Conservation (phyloP, 371 early-diverging fungal genomes). For the Amoeboradix gromovi region DNA sequence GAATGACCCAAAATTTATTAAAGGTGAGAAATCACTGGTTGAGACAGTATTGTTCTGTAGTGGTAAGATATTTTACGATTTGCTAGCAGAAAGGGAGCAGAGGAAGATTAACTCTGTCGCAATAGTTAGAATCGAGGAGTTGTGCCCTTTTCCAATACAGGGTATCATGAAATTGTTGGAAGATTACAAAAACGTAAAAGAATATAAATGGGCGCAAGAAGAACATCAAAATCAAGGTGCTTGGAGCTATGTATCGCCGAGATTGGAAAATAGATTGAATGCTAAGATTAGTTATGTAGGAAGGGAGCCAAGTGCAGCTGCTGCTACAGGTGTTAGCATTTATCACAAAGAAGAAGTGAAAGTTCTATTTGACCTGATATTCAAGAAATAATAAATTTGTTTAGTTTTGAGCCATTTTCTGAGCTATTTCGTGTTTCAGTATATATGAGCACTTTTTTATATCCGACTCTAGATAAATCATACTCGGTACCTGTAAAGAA, state of each 20-base stretch:
- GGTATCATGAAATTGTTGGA: slow-evolving; percentile 29
- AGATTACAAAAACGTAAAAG: slow-evolving; percentile 15
- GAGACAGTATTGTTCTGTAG: slow-evolving; percentile 48
- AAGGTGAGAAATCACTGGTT: slow-evolving; percentile 9
- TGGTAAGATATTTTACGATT: slow-evolving; percentile 71
- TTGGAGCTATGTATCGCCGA: slow-evolving; percentile 52
- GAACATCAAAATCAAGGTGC: slow-evolving; percentile 78
- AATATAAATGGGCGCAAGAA: slow-evolving; percentile 74
- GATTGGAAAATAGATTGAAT: slow-evolving; percentile 36
- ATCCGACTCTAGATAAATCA: too few relatives aligned
- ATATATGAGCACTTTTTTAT: too few relatives aligned
- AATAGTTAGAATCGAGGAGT: slow-evolving; percentile 60
- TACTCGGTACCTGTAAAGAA: too few relatives aligned
- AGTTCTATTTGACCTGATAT: background rate
- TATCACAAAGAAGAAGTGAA: slow-evolving; percentile 22
- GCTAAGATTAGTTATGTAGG: slow-evolving; percentile 30
- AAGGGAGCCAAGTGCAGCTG: slow-evolving; percentile 33
- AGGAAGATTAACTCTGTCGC: slow-evolving; percentile 38
- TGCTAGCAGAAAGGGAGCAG: slow-evolving; percentile 36
- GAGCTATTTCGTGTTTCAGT: too few relatives aligned
- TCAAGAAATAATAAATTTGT: background rate
- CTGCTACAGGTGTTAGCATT: slow-evolving; percentile 32
- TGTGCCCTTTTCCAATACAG: slow-evolving; percentile 64
- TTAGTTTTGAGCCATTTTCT: too few relatives aligned
- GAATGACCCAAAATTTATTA: slow-evolving; percentile 17